Evolutionary conservation across 2,329 filamentous ascomycete genomes (phyloP).

Genomic region (Penicillium glabrum): DNA sequence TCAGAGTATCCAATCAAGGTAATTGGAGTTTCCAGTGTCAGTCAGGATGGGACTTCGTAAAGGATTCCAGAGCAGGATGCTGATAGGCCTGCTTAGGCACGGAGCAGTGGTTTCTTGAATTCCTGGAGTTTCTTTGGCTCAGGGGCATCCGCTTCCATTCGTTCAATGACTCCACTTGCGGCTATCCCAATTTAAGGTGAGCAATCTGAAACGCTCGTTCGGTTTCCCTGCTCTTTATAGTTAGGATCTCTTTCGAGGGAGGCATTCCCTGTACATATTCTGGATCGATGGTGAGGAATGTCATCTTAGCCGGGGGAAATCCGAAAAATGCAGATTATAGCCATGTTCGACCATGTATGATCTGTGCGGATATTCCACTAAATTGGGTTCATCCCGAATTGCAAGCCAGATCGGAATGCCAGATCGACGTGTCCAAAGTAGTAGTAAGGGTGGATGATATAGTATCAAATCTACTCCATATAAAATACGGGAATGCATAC

Average conservation of each 20-base stretch:
- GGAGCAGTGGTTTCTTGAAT: neutral
- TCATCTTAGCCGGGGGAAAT: neutral
- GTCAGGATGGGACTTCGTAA: neutral
- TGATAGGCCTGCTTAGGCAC: conserved; percentile 10
- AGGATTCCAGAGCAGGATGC: neutral
- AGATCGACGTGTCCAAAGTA: neutral
- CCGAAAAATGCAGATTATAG: neutral
- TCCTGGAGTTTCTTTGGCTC: conserved; percentile 10
- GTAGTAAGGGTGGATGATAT: too few species aligned
- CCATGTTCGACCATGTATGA: neutral
- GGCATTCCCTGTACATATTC: neutral
- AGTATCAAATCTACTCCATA: too few species aligned
- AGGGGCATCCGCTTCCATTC: conserved; percentile 19
- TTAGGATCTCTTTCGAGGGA: neutral
- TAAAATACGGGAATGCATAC: too few species aligned
- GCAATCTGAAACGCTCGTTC: conserved; percentile 20
- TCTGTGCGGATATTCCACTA: neutral
- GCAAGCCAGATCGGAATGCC: conserved; percentile 1
- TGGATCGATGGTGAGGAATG: neutral
- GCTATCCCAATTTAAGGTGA: conserved; percentile 23
- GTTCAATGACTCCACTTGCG: conserved; percentile 21
- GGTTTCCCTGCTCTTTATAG: conserved; percentile 16
- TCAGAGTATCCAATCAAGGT: conserved; percentile 10
- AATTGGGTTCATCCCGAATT: neutral
- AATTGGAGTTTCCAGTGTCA: neutral